Conservation (phyloP, 805 yeast species). For the Ogataea nitratoaversa region DNA sequence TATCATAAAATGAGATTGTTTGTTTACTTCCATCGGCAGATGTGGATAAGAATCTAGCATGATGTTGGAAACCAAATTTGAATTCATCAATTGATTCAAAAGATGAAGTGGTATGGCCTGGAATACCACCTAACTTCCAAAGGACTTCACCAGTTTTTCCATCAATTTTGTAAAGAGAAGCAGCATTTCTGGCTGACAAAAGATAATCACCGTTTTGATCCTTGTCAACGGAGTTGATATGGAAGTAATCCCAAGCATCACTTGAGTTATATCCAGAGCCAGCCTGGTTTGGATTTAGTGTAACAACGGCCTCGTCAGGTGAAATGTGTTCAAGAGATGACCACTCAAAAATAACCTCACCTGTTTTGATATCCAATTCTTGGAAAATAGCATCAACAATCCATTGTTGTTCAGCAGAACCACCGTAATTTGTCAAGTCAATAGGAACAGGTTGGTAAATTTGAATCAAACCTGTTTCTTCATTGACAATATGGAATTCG, state of each 20-base stretch:
- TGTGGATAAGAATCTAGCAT: slow-evolving; percentile 29
- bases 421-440: slow-evolving; percentile 30
- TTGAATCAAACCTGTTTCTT: slow-evolving; percentile 29
- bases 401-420: slow-evolving; percentile 29
- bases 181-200: slow-evolving; percentile 33
- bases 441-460: slow-evolving; percentile 31
- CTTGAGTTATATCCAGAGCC: slow-evolving; percentile 32
- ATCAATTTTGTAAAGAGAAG: slow-evolving; percentile 32
- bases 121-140: slow-evolving; percentile 33
- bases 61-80: slow-evolving; percentile 35
- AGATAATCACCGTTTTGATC: slow-evolving; percentile 32
- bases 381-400: slow-evolving; percentile 33
- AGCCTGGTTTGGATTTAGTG: slow-evolving; percentile 30
- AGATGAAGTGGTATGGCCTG: slow-evolving; percentile 9
- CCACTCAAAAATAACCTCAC: slow-evolving; percentile 35
- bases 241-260: slow-evolving; percentile 39
- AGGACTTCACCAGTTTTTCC: slow-evolving; percentile 34
- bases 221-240: slow-evolving; percentile 37
- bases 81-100: slow-evolving; percentile 19
- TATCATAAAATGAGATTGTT: slow-evolving; percentile 34
- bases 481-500: slow-evolving; percentile 33
- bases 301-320: slow-evolving; percentile 30
- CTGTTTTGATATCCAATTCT: slow-evolving; percentile 34
- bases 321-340: slow-evolving; percentile 32
- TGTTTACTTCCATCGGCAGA: slow-evolving; percentile 25